Base-by-base conservation (phyloP, 805 yeast genomes). In the Komagataella phaffii region DNA sequence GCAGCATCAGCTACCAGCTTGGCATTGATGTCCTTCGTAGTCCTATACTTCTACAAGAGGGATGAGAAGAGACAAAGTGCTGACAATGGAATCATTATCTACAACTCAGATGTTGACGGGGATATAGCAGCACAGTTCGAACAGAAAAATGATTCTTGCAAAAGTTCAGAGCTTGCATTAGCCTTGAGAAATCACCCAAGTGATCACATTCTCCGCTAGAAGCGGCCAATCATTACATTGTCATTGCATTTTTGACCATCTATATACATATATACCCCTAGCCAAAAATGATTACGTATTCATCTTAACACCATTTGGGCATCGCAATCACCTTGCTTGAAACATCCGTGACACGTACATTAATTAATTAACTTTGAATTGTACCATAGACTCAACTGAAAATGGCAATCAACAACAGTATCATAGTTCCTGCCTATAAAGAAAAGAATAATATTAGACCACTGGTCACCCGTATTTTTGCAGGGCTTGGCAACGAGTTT, bases 391-490 rank as follows among this genome's bases (percentile, higher is more conserved):
- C 40, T 21, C 40, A 30, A 30, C 40, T 4, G 1, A 45, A 14
- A 19, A 45, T 45, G 46, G 12, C 23, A 45, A 61, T 52, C 60
- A 57, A 48, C 49, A 52, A 58, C 52, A 56, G 58, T 47, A 70
- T 74, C 44, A 66, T 73, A 52, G 78, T 74, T 44, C 79, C 79
- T 44, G 78, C 79, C 24, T 74, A 73, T 59, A 76, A 73, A 54
- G 79, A 74, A 57, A 73, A 65, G 57, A 64, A 71, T 36, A 74
- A 74, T 58, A 73, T 74, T 60, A 68, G 72, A 52, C 79, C 79
- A 19, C 62, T 74, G 51, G 74, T 78, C 49, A 71, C 71, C 23
- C 66, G 79, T 53, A 59, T 74, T 17, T 74, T 74, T 56, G 75
- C 74, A 4, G 78, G 78, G 24, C 59, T 74, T 50, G 77, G 77